Conservation (phyloP, 31 red algal genomes). For the Asparagopsis taxiformis region DNA sequence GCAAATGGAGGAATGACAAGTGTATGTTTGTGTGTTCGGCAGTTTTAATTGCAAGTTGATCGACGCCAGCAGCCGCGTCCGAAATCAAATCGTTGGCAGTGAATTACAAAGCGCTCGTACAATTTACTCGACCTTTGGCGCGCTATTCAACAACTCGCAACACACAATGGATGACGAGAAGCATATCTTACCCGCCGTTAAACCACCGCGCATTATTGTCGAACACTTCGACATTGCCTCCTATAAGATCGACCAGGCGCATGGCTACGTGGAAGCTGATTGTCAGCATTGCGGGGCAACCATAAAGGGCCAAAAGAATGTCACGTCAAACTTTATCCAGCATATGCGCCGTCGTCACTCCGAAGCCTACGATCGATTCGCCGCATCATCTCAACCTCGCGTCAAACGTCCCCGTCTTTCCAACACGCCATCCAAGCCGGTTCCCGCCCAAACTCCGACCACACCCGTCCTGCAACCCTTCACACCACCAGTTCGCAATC, state of each 20-base stretch:
- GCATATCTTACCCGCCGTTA: constrained; percentile 23
- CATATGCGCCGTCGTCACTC: constrained; percentile 63
- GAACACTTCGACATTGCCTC: constrained; percentile 48
- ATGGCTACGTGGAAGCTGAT: constrained; percentile 41
- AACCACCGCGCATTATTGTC: constrained; percentile 49
- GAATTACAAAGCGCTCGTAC: no score
- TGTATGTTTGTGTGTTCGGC: no score
- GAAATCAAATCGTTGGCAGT: no score
- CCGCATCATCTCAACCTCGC: constrained; percentile 11
- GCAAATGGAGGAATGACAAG: no score
- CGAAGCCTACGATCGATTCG: constrained; percentile 29
- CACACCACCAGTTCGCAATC: not conserved
- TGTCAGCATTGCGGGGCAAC: constrained; percentile 56
- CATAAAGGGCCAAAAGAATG: constrained; percentile 49
- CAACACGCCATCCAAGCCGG: not conserved
- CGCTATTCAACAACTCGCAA: no score
- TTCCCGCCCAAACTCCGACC: not conserved
- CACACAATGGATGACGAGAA: no score
- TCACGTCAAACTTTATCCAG: constrained; percentile 65
- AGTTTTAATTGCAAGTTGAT: no score
- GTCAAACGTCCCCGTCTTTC: constrained; percentile 25
- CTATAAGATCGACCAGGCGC: constrained; percentile 34
- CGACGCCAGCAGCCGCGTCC: no score
- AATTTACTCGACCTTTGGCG: no score
- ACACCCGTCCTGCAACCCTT: not conserved